Percentiles rank a stretch among this genome's conserved stretches.
phyloP scores from a whole-genome alignment of 208 protist species.

The Acanthamoeba lugdunensis region DNA sequence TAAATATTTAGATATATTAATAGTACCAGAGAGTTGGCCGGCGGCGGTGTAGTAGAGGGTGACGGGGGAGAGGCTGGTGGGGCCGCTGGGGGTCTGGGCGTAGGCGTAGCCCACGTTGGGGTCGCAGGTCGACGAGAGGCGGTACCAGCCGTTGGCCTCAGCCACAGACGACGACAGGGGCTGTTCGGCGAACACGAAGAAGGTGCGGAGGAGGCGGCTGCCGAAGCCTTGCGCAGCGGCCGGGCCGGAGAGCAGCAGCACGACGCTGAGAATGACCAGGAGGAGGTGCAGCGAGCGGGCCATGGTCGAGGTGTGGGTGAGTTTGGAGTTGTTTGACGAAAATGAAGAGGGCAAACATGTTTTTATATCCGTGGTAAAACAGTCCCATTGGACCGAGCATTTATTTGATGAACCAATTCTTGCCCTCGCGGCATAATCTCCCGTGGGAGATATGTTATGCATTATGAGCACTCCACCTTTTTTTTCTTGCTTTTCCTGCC shows the following conservation, averaged over 20 bases:
- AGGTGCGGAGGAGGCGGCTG: conserved; percentile 14
- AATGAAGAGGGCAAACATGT: too few species aligned
- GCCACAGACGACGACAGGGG: not conserved
- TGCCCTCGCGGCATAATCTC: too few species aligned
- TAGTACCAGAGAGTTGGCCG: not conserved
- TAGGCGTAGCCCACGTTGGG: conserved; percentile 2
- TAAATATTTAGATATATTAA: too few species aligned
- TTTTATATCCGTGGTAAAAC: too few species aligned
- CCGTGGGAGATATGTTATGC: too few species aligned
- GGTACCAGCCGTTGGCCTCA: not conserved
- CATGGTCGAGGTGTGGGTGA: too few species aligned
- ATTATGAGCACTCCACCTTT: too few species aligned
- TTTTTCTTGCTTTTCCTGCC: too few species aligned
- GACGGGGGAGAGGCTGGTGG: not conserved
- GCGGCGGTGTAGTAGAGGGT: conserved; percentile 56
- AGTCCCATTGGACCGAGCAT: too few species aligned
- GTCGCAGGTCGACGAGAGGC: conserved; percentile 21
- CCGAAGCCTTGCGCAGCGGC: not conserved
- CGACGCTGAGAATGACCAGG: not conserved
- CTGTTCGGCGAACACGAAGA: conserved; percentile 6
- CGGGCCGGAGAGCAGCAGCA: not conserved
- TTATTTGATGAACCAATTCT: too few species aligned
- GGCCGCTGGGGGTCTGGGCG: not conserved
- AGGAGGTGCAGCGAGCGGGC: not conserved
- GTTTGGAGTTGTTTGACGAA: too few species aligned